Base-by-base conservation (phyloP, 139 green algal genomes). In the Chlorella sp. region DNA sequence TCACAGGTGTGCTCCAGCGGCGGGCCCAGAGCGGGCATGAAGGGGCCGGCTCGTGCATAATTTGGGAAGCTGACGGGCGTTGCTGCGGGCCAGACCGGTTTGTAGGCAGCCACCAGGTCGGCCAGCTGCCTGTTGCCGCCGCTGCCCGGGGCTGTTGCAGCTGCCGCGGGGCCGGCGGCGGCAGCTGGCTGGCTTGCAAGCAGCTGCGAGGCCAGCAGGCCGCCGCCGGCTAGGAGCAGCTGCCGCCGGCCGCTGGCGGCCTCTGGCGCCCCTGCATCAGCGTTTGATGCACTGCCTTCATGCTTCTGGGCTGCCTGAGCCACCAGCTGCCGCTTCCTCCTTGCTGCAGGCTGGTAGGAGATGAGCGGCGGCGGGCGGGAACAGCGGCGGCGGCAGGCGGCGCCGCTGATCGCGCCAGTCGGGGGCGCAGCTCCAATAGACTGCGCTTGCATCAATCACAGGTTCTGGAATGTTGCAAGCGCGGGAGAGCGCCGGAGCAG, bases 1-100 rank as follows among this genome's bases (percentile, higher is more conserved):
- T 43, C 44, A 40, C 58, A 44, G 11, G 90, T 97, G 84, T 97
- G 95, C 80, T 97, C 94, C 48, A 97, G 84, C 17, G 86, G 85
- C 0, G 95, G 95, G 60, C 98, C 87, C 28, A 88, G 67, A 24
- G 87, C 54, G 13, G 89, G 88, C 14, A 69, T 43, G 67, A 93
- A 91, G 28, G 92, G 92, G 28, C 94, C 93, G 14, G 82, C 43
- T 1, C 44, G 7, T 0, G 80, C 80, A 84, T 95, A 94, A 60
- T 92, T 76, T 3, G 86, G 86, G 28, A 85, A 32, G 58, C 67
- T 76, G 24, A 82, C 81, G 2, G 78, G 24, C 38, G 64, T 65
- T 22, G 64, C 34, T 36, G 79, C 44, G 8, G 64, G 65, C 79
- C 56, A 82, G 56, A 30, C 43, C 19, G 56, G 56, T 38, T 54